Evolutionary conservation across 2,329 filamentous ascomycete species (phyloP), one percentile per base, ranked within the genome.

Genomic region (Atkinsonella texensis): DNA sequence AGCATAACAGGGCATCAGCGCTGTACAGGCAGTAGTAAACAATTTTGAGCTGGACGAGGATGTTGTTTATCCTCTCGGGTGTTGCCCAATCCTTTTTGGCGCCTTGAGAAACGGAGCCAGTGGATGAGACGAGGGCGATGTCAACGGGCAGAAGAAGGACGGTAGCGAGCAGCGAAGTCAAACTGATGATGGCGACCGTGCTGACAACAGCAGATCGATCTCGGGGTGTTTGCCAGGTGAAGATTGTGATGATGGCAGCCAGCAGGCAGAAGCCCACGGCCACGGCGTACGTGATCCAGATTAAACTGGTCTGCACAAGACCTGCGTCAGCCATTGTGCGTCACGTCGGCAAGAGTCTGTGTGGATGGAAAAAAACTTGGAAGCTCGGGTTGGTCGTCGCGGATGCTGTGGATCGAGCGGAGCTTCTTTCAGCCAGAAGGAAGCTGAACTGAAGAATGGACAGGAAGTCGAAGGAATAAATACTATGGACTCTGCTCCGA

Each of bases 51-150:
- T 87, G 89, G 56, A 81, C 76, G 15, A 91, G 74, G 51, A 97
- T 95, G 56, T 80, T 77, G 56, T 87, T 78, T 54, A 97, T 81
- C 50, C 81, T 81, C 57, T 85, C 80, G 28, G 88, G 87, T 0
- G 87, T 94, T 11, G 93, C 93, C 93, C 93, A 98, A 59, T 91
- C 84, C 68, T 96, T 96, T 72, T 95, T 94, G 47, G 78, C 77
- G 53, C 93, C 93, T 35, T 85, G 74, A 47, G 81, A 79, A 6
- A 84, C 79, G 51, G 83, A 83, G 13, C 83, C 85, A 0, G 93
- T 98, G 7, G 89, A 89, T 2, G 91, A 96, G 46, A 96, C 85
- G 59, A 98, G 80, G 11, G 93, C 93, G 59, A 97, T 89, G 67
- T 98, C 93, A 66, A 97, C 91, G 23, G 93, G 93, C 31, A 96